A percentile compares a stretch with the other conserved stretches of the same genome.
These are phyloP conservation scores for Pholiota adiposa DNA, from an alignment of 1,284 basidiomycete genomes.

Conservation along the genomic window DNA sequence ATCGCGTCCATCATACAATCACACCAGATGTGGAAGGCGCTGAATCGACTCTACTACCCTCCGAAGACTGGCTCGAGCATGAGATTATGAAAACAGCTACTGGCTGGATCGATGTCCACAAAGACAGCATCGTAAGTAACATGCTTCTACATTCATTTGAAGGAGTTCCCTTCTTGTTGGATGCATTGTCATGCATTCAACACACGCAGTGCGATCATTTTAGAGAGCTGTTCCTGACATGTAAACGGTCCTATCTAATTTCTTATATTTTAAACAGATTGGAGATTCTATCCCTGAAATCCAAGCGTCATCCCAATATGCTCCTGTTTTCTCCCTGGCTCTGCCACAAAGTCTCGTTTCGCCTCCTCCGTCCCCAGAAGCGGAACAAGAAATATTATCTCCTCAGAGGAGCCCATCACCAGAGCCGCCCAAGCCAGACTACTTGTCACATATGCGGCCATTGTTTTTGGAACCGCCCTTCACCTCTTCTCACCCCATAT, in stretches of 20 bases:
- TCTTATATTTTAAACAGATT: conserved; percentile 39
- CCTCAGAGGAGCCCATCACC: conserved; percentile 26
- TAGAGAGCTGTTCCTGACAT: conserved; percentile 5
- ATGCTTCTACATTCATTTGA: conserved; percentile 13
- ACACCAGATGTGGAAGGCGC: conserved; percentile 61
- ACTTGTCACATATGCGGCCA: conserved; percentile 52
- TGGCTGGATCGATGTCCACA: conserved; percentile 77
- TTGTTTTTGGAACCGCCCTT: conserved; percentile 78
- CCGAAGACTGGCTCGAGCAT: conserved; percentile 75
- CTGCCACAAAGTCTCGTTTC: conserved; percentile 41
- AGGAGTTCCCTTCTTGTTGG: conserved; percentile 1
- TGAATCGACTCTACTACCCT: conserved; percentile 70
- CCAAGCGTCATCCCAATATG: conserved; percentile 54
- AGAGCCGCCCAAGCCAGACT: conserved; percentile 41
- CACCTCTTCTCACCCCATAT: conserved; percentile 74
- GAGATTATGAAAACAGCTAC: conserved; percentile 67
- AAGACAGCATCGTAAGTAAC: conserved; percentile 66
- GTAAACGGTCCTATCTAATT: conserved; percentile 5
- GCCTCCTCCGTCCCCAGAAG: conserved; percentile 23
- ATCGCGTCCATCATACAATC: conserved; percentile 70
- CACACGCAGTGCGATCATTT: conserved; percentile 4
- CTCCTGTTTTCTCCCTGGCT: conserved; percentile 54
- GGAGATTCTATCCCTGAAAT: conserved; percentile 48
- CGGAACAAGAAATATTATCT: conserved; percentile 10
- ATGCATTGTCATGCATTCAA: background rate